Evolutionary conservation across 208 protist species (phyloP).

Genomic region (Leishmania tropica): DNA sequence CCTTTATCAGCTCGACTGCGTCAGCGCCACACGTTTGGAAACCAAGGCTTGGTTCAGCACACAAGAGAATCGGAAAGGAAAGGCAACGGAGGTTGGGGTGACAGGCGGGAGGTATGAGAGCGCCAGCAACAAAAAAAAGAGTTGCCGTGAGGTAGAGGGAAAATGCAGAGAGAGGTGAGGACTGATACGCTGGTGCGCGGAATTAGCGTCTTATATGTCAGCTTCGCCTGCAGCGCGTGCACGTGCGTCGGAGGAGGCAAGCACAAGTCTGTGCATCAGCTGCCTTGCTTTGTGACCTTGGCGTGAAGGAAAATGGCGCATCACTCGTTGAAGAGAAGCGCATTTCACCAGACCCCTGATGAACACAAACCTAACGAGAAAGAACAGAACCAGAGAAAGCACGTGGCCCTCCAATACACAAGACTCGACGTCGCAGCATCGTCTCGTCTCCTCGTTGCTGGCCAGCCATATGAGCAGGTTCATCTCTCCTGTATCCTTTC

Average conservation of each 20-base stretch:
- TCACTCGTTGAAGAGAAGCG: background rate
- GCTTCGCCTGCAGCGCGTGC: background rate
- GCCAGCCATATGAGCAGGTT: background rate
- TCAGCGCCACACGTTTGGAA: background rate
- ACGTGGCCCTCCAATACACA: background rate
- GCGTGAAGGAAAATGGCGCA: background rate
- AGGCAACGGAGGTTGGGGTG: background rate
- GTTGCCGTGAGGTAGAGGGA: background rate
- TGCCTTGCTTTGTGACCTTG: background rate
- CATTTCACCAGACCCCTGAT: background rate
- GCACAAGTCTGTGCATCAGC: background rate
- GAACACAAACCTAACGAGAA: background rate
- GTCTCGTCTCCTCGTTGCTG: background rate
- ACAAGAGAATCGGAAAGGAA: slow-evolving; percentile 16
- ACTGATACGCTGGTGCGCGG: background rate
- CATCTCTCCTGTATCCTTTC: background rate
- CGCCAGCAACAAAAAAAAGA: too few relatives aligned
- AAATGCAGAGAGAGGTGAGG: background rate
- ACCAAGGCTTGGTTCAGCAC: background rate
- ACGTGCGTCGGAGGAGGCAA: background rate
- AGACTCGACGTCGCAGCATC: background rate
- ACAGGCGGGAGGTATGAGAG: background rate
- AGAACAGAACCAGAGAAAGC: slow-evolving; percentile 17
- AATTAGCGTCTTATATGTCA: background rate
- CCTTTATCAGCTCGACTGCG: background rate